These are phyloP conservation scores for Wickerhamiella brachini DNA, from an alignment of 805 yeast species.

Conservation along the genomic window DNA sequence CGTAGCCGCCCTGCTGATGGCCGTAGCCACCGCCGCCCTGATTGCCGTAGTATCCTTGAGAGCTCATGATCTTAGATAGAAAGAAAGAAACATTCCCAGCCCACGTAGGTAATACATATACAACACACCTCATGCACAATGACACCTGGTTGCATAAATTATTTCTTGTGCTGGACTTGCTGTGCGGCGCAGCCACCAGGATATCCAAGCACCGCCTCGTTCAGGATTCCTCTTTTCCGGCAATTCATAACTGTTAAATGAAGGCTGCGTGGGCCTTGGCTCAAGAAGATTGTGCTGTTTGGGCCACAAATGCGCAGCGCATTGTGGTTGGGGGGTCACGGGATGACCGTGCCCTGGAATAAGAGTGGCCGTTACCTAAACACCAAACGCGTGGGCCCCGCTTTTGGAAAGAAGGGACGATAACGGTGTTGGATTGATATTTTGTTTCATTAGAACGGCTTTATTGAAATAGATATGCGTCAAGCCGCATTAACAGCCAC, in stretches of 20 bases:
- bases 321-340: not conserved
- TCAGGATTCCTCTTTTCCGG: no score
- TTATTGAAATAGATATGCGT: not conserved
- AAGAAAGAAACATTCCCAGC: not conserved
- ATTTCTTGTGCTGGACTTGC: not conserved
- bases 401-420: no score
- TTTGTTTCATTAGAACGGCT: not conserved
- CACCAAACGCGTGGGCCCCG: not conserved
- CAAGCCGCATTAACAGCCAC: conserved; percentile 3
- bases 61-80: not conserved
- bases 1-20: conserved; percentile 8
- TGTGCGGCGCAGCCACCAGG: not conserved
- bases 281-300: no score
- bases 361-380: not conserved
- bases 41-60: not conserved
- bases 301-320: not conserved
- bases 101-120: not conserved
- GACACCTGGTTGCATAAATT: not conserved
- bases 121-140: not conserved
- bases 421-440: no score
- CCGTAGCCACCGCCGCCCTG: not conserved
- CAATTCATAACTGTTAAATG: no score
- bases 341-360: not conserved
- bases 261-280: no score
- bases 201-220: no score